phyloP scores from a whole-genome alignment of 345 rosid genomes.

The Corchorus capsularis region DNA sequence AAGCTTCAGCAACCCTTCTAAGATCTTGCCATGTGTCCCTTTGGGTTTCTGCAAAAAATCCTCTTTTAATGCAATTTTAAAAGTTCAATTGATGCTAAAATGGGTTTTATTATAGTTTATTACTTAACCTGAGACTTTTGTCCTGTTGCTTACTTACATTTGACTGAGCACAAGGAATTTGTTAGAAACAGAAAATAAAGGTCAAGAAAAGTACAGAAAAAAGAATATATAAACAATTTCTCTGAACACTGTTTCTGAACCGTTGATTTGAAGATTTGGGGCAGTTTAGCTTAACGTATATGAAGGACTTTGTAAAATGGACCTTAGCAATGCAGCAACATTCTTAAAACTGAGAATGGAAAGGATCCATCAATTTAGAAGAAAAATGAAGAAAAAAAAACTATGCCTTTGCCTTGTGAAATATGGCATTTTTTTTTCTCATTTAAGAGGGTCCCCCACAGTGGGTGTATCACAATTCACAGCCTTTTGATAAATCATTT shows the following conservation, averaged over 20 bases:
- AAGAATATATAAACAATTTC: neutral
- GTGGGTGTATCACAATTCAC: conserved; percentile 6
- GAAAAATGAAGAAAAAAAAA: neutral
- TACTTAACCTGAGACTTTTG: neutral
- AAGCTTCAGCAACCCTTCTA: neutral
- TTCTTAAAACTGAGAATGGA: neutral
- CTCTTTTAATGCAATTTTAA: neutral
- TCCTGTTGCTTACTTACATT: conserved; percentile 6
- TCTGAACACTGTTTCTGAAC: conserved; percentile 13
- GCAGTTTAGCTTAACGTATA: conserved; percentile 14
- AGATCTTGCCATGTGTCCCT: conserved; percentile 8
- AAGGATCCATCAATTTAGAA: neutral
- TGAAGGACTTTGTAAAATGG: neutral
- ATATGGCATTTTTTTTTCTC: neutral
- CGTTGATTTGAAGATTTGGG: conserved; percentile 14
- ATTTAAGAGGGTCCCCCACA: neutral
- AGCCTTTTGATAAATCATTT: neutral
- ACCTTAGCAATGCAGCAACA: neutral
- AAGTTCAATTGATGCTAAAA: neutral
- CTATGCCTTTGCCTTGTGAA: neutral
- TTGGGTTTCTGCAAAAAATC: neutral
- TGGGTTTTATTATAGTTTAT: neutral
- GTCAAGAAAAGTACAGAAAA: conserved; percentile 10
- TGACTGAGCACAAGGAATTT: neutral
- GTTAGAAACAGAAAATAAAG: neutral